Percentiles rank a stretch among this genome's conserved stretches.
Conservation (phyloP, 139 green algal species). For the Asterochloris sp. region DNA sequence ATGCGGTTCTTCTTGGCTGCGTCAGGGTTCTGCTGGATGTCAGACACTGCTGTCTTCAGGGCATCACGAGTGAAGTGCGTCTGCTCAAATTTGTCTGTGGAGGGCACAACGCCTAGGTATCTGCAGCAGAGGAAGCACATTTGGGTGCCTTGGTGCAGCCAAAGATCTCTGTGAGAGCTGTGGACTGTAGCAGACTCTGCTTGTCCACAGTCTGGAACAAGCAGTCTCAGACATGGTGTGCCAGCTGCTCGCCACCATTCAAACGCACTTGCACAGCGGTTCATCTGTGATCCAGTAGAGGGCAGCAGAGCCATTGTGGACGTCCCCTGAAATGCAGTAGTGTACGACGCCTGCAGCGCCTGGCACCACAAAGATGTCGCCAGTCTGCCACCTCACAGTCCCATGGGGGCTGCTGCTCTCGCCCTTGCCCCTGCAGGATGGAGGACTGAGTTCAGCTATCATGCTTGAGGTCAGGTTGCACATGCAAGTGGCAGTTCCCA, state of each 20-base stretch:
- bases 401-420: constrained; percentile 1
- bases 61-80: constrained; percentile 20
- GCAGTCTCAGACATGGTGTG: too few relatives aligned
- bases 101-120: constrained; percentile 31
- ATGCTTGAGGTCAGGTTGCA: not conserved
- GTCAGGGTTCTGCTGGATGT: not conserved
- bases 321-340: not conserved
- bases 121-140: too few relatives aligned
- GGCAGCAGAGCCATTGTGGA: constrained; percentile 22
- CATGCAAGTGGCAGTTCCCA: not conserved
- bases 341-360: not conserved
- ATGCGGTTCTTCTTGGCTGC: not conserved
- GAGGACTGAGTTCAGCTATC: not conserved
- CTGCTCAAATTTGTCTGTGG: constrained; percentile 24
- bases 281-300: constrained; percentile 42
- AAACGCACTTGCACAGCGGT: constrained; percentile 18
- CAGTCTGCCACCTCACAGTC: constrained; percentile 17
- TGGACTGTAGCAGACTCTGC: too few relatives aligned
- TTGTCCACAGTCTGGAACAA: too few relatives aligned
- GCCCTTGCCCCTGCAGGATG: constrained; percentile 2
- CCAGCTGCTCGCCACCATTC: too few relatives aligned
- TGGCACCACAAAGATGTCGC: constrained; percentile 39
- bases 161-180: too few relatives aligned
- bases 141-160: too few relatives aligned
- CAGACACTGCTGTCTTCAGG: not conserved